Conservation (phyloP, 2,329 filamentous ascomycete genomes). For the Juglanconis juglandina region DNA sequence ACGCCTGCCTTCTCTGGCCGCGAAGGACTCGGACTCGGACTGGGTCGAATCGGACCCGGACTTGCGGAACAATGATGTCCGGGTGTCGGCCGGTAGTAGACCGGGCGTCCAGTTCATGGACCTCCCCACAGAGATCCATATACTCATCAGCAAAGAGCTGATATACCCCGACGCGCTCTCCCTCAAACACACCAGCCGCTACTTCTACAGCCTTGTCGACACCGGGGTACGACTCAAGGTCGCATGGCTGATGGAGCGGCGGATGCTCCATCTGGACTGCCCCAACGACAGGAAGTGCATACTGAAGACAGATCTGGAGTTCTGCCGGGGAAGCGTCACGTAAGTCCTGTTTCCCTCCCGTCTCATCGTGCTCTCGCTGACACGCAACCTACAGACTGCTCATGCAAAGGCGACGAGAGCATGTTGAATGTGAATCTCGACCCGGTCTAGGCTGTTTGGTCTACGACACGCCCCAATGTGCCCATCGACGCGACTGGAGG, state of each 20-base stretch:
- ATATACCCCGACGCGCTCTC: conserved; percentile 69
- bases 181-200: conserved; percentile 61
- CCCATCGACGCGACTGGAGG: conserved; percentile 38
- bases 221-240: conserved; percentile 65
- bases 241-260: conserved; percentile 64
- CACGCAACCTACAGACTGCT: conserved; percentile 40
- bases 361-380: not conserved
- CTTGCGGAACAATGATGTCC: not conserved
- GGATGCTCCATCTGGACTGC: conserved; percentile 61
- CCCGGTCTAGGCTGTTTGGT: conserved; percentile 56
- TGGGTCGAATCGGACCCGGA: not conserved
- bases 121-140: conserved; percentile 65
- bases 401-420: conserved; percentile 57
- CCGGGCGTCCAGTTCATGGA: conserved; percentile 36
- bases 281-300: conserved; percentile 58
- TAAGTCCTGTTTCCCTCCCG: conserved; percentile 30
- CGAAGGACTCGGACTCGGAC: not conserved
- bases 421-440: conserved; percentile 58
- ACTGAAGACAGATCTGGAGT: conserved; percentile 55
- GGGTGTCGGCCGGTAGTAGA: not conserved
- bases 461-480: conserved; percentile 46
- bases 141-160: conserved; percentile 57
- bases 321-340: conserved; percentile 59
- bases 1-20: not conserved
- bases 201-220: conserved; percentile 63